Conservation (phyloP, 1,139 yeast genomes). For the Protomyces gravidus region DNA sequence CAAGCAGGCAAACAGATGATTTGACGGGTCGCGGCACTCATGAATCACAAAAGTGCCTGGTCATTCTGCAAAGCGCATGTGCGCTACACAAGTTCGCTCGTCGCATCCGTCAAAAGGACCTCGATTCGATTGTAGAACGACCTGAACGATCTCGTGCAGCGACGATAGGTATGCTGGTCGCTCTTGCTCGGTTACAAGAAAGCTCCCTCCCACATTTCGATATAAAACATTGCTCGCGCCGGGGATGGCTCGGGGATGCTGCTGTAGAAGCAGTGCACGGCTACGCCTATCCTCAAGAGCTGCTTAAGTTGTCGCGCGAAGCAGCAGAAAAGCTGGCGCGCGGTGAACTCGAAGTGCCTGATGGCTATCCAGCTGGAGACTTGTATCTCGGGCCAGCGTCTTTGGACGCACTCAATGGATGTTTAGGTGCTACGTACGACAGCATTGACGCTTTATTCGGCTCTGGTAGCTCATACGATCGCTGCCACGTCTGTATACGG, state of each 20-base stretch:
- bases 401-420: conserved; percentile 70
- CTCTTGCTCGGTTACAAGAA: conserved; percentile 48
- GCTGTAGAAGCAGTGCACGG: conserved; percentile 79
- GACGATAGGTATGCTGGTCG: conserved; percentile 66
- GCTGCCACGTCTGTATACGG: conserved; percentile 43
- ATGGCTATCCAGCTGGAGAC: conserved; percentile 79
- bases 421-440: conserved; percentile 69
- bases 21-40: not conserved
- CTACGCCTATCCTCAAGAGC: conserved; percentile 60
- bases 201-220: conserved; percentile 36
- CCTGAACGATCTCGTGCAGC: conserved; percentile 77
- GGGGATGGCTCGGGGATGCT: conserved; percentile 23
- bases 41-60: conserved; percentile 2
- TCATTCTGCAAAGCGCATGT: conserved; percentile 35
- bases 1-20: not conserved
- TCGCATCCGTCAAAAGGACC: conserved; percentile 59
- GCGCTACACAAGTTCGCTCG: conserved; percentile 58
- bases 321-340: conserved; percentile 55
- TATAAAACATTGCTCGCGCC: conserved; percentile 16
- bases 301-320: conserved; percentile 57
- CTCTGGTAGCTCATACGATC: not conserved
- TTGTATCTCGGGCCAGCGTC: conserved; percentile 69
- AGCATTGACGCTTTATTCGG: conserved; percentile 59
- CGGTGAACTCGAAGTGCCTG: conserved; percentile 68
- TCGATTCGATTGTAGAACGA: conserved; percentile 71